Conservation (phyloP, 2,329 filamentous ascomycete species). For the Immersiporthe knoxdaviesiana region DNA sequence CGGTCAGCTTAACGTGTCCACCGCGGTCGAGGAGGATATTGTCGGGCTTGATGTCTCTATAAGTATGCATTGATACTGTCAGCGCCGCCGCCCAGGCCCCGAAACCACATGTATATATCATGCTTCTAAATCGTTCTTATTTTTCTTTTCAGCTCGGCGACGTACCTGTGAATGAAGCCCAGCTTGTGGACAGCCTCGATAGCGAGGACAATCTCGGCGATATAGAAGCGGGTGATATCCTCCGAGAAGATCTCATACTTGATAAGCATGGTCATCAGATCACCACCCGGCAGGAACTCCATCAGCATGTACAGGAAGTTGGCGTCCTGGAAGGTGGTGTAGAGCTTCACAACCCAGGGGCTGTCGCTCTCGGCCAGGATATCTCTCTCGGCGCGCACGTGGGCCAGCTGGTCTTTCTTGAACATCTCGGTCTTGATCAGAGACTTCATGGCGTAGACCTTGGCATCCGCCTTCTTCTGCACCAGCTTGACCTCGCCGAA, state of each 20-base stretch:
- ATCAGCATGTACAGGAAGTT: constrained; percentile 99
- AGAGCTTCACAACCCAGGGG: constrained; percentile 98
- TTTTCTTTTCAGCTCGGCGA: constrained; percentile 18
- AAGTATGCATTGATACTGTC: constrained; percentile 55
- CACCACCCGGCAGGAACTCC: constrained; percentile 97
- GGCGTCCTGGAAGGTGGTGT: constrained; percentile 94
- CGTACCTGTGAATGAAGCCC: constrained; percentile 96
- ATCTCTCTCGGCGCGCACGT: constrained; percentile 96
- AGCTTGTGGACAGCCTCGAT: constrained; percentile 98
- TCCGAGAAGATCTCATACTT: constrained; percentile 99
- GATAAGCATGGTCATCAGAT: constrained; percentile 99
- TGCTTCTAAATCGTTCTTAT: no score
- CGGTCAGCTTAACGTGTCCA: constrained; percentile 96
- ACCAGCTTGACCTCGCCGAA: constrained; percentile 98
- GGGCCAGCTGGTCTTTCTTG: constrained; percentile 96
- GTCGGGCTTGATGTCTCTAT: constrained; percentile 99
- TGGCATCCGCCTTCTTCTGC: constrained; percentile 92
- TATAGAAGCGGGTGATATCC: constrained; percentile 98
- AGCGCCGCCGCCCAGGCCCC: neutral
- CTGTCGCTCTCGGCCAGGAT: constrained; percentile 99
- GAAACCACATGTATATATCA: neutral
- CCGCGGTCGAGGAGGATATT: constrained; percentile 95
- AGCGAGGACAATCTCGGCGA: constrained; percentile 96
- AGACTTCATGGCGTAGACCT: constrained; percentile 98
- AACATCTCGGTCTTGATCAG: constrained; percentile 99